These are phyloP conservation scores for Stentor roeselii DNA, from an alignment of 73 alveolate genomes.

Conservation along the genomic window DNA sequence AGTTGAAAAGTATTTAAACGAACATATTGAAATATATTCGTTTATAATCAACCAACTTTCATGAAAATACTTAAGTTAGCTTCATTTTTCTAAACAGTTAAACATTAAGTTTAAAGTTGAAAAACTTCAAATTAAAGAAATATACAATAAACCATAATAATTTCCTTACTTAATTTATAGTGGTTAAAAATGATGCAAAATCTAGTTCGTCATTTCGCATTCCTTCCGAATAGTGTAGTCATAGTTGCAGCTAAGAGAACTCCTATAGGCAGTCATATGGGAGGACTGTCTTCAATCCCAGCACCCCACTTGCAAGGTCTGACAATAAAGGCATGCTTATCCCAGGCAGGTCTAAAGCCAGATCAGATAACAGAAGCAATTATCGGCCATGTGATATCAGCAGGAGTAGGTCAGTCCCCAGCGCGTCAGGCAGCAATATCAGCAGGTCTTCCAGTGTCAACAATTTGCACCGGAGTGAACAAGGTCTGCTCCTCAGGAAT, in stretches of 20 bases:
- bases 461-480: conserved; percentile 1
- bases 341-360: background rate
- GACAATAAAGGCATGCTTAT: background rate
- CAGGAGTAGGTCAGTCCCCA: conserved; percentile 6
- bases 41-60: no score
- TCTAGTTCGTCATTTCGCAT: background rate
- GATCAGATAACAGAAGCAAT: background rate
- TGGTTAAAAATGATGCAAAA: no score
- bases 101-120: no score
- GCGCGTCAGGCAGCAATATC: conserved; percentile 16
- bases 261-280: background rate
- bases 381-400: conserved; percentile 9
- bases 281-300: conserved; percentile 7
- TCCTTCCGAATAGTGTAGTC: background rate
- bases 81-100: no score
- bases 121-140: no score
- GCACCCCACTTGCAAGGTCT: background rate
- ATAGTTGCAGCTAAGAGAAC: conserved; percentile 19
- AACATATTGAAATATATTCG: no score
- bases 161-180: no score
- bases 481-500: conserved; percentile 72
- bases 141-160: no score
- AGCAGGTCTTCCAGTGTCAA: conserved; percentile 12
- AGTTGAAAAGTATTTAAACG: no score
- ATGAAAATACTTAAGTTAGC: no score